phyloP scores from a whole-genome alignment of 371 early-diverging fungal species.

The Mucor saturninus region DNA sequence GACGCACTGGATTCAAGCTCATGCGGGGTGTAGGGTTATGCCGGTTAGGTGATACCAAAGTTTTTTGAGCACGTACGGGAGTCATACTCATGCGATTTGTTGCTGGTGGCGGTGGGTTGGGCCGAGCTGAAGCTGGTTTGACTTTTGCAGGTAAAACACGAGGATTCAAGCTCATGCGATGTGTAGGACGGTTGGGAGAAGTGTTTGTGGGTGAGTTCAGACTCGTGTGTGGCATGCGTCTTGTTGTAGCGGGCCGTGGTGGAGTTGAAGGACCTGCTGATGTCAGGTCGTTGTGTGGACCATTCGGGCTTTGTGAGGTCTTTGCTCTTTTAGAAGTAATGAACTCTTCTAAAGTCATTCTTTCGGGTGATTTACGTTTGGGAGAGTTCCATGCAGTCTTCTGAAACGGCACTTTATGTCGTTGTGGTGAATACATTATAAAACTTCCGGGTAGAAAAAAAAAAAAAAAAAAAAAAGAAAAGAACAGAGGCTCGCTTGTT shows the following conservation, averaged over 20 bases:
- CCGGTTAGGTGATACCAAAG: neutral
- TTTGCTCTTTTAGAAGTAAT: neutral
- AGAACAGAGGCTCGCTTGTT: no score
- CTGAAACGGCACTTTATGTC: neutral
- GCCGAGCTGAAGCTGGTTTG: neutral
- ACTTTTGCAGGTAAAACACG: neutral
- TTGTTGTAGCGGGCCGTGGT: neutral
- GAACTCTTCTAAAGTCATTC: neutral
- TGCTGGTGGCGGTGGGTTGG: neutral
- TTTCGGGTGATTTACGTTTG: conserved; percentile 3
- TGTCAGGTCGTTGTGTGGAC: neutral
- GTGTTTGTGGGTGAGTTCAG: neutral
- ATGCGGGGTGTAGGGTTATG: neutral
- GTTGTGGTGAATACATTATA: conserved; percentile 1
- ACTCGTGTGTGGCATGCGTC: no score
- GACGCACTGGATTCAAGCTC: no score
- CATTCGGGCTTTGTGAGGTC: neutral
- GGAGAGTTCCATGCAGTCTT: neutral
- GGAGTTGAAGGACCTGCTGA: neutral
- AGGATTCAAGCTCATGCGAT: neutral
- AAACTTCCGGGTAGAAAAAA: neutral
- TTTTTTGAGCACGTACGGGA: neutral
- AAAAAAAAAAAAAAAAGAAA: neutral
- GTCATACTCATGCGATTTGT: neutral
- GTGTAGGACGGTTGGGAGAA: neutral